phyloP scores from a whole-genome alignment of 139 green algal species.

The Ettlia oleoabundans region DNA sequence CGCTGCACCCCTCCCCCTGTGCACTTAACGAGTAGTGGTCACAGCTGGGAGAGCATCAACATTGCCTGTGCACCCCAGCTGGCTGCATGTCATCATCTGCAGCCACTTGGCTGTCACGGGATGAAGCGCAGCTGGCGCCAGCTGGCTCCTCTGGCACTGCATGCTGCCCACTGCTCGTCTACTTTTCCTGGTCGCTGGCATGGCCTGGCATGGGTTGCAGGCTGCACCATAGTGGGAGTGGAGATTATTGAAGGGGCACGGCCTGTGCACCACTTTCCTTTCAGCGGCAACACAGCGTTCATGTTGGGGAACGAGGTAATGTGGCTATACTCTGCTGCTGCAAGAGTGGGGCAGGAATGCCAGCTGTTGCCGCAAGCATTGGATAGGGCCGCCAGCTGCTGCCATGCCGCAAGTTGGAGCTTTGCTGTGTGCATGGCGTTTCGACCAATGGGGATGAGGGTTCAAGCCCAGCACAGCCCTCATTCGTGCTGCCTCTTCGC shows the following conservation, averaged over 20 bases:
- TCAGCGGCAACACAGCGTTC: constrained; percentile 85
- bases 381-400: neutral
- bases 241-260: constrained; percentile 84
- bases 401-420: neutral
- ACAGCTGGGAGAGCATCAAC: too few species aligned
- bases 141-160: neutral
- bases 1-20: too few species aligned
- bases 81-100: neutral
- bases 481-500: neutral
- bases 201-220: too few species aligned
- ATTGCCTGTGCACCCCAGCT: too few species aligned
- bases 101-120: neutral
- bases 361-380: neutral
- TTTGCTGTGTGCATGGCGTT: too few species aligned
- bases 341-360: too few species aligned
- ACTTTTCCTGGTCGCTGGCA: too few species aligned
- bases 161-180: neutral
- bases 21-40: too few species aligned
- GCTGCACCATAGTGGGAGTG: constrained; percentile 82
- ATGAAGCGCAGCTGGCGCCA: neutral
- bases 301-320: constrained; percentile 94
- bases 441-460: too few species aligned
- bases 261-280: constrained; percentile 80
- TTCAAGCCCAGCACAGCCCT: neutral
- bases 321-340: too few species aligned